Evolutionary conservation across 202 grass and related monocot species (phyloP), one percentile per base, ranked within the genome.

Genomic region (Cymbopogon flexuosus): DNA sequence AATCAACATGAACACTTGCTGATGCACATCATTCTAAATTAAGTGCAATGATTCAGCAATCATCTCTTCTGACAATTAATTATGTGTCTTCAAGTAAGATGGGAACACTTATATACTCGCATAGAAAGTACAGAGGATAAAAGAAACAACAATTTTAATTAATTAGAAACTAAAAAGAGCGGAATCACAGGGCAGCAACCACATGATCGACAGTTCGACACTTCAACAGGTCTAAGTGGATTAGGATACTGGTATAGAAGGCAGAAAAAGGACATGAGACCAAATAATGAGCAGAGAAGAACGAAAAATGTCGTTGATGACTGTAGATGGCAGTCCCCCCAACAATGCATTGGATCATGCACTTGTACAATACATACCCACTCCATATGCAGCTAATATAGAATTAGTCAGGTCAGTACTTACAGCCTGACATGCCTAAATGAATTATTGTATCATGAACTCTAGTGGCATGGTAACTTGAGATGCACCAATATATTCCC

Each of bases 1-100:
- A 90, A 86, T 88, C 85, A 79, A 70, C 75, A 82, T 73, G 78
- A 73, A 75, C 65, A 83, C 56, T 81, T 40, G 19, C 73, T 72
- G 75, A 65, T 46, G 57, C 68, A 58, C 46, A 41, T 75, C 21
- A 31, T 39, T 84, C 68, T 71, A 62, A 65, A 71, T 58, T 57
- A 82, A 61, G 73, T 40, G 42, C 11, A 13, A 13, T 64, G 74
- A 8, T 59, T 88, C 21, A 65, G 40, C 45, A 75, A 61, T 70
- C 62, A 70, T 47, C 14, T 83, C 6, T 12, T 23, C 46, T 69
- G 16, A 29, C 56, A 66, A 67, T 16, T 15, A 41, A 39, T 9
- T 39, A 7, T 8, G 37, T 39, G 6, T 39, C 7, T 1, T 9
- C 7, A 39, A 39, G 37, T 39, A 39, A 39, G 37, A 39, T 39